Base-by-base conservation (phyloP, 176 grass and related monocot species). In the Triticum monococcum region DNA sequence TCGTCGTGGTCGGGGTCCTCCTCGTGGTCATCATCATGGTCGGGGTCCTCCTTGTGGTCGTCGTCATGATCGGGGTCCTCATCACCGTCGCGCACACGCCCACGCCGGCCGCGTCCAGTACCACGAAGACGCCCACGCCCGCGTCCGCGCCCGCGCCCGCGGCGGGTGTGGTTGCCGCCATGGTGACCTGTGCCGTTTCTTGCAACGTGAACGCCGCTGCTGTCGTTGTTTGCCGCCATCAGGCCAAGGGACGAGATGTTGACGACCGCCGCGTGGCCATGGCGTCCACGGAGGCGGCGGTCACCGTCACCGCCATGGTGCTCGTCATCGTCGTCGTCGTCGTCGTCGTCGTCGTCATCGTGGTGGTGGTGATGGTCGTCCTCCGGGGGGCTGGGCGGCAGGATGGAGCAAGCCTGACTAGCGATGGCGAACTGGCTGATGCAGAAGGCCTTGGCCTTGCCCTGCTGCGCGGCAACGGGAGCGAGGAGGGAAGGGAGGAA, bases 391-490 rank as follows among this genome's bases (percentile, higher is more conserved):
- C 80, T 88, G 22, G 86, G 94, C 7, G 88, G 89, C 16, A 97
- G 72, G 75, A 94, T 83, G 43, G 90, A 84, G 30, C 95, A 97
- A 0, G 95, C 95, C 77, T 94, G 95, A 86, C 91, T 97, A 26
- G 92, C 95, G 5, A 93, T 91, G 48, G 89, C 86, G 77, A 97
- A 89, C 90, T 97, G 95, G 69, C 86, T 92, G 69, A 92, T 89
- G 90, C 95, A 97, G 90, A 93, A 90, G 0, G 94, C 89, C 79
- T 68, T 87, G 31, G 81, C 90, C 65, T 87, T 85, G 38, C 50
- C 81, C 77, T 89, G 84, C 40, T 89, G 84, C 24, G 85, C 84
- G n/a, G 30, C 84, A 31, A 81, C 76, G 3, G 33, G 75, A 7
- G 80, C 52, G 24, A 90, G 32, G 46, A 89, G 81, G 76, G 25